These are phyloP conservation scores for Sporothrix protearum DNA, from an alignment of 2,329 filamentous ascomycete species.

Conservation along the genomic window DNA sequence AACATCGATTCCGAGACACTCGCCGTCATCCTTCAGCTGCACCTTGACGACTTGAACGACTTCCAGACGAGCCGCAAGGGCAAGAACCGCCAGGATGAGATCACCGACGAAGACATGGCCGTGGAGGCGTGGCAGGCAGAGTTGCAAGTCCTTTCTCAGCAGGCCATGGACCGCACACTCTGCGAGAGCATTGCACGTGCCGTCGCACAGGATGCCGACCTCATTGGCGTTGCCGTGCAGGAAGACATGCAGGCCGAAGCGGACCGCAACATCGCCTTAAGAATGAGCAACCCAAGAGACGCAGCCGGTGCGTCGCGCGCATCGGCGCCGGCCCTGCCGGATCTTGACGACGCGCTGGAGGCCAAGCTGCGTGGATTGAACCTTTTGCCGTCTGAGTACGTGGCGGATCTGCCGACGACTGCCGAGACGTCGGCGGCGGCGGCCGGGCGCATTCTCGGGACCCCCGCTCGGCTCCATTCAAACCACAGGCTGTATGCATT, in stretches of 20 bases:
- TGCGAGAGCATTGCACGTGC: slow-evolving; percentile 29
- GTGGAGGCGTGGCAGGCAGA: slow-evolving; percentile 26
- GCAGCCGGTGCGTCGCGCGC: slow-evolving; percentile 11
- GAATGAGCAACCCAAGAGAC: not conserved
- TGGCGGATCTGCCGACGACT: too few species aligned
- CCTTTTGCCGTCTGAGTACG: not conserved
- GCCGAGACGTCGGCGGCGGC: not conserved
- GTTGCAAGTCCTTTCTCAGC: not conserved
- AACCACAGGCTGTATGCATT: not conserved
- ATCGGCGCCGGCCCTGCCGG: not conserved
- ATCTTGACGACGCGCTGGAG: not conserved
- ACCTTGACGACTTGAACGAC: slow-evolving; percentile 28
- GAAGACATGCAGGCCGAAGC: slow-evolving; percentile 24
- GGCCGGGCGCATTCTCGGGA: not conserved
- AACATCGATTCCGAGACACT: not conserved
- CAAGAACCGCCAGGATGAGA: slow-evolving; percentile 26
- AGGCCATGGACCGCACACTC: slow-evolving; percentile 24
- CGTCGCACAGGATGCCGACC: slow-evolving; percentile 23
- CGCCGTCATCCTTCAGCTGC: slow-evolving; percentile 19
- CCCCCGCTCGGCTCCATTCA: not conserved
- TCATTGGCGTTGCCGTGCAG: slow-evolving; percentile 9
- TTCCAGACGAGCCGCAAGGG: slow-evolving; percentile 27
- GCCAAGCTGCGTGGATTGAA: not conserved
- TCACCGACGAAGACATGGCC: slow-evolving; percentile 23
- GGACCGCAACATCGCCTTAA: slow-evolving; percentile 27